Conservation (phyloP, 2,329 filamentous ascomycete genomes). For the Graphium sp. region DNA sequence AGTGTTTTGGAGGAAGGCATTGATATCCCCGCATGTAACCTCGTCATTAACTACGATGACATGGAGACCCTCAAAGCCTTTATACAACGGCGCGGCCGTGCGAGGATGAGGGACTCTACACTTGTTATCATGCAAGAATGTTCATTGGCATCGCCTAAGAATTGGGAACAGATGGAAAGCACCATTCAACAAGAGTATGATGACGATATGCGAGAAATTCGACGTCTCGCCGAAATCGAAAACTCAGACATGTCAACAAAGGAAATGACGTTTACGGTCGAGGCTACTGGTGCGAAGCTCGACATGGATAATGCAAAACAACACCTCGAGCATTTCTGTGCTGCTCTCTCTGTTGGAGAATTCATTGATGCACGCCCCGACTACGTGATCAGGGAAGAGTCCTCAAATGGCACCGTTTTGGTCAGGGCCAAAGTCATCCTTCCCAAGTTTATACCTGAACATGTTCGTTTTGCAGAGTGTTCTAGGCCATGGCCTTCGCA, state of each 20-base stretch:
- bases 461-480: conserved; percentile 37
- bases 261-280: conserved; percentile 16
- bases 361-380: conserved; percentile 52
- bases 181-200: conserved; percentile 28
- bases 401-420: neutral
- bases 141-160: conserved; percentile 11
- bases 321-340: conserved; percentile 76
- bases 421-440: conserved; percentile 49
- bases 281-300: conserved; percentile 41
- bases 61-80: conserved; percentile 35
- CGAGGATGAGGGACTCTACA: conserved; percentile 29
- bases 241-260: conserved; percentile 13
- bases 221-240: conserved; percentile 29
- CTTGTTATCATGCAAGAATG: conserved; percentile 27
- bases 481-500: conserved; percentile 49
- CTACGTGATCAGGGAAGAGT: conserved; percentile 37
- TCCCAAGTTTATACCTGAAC: conserved; percentile 50
- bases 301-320: conserved; percentile 55
- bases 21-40: conserved; percentile 46
- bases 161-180: conserved; percentile 50
- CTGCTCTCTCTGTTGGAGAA: conserved; percentile 33
- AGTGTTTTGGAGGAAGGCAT: conserved; percentile 52
- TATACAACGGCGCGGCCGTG: conserved; percentile 38
- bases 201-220: conserved; percentile 38
- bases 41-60: conserved; percentile 40